Base-by-base conservation (phyloP, 2,329 filamentous ascomycete species). In the Talaromyces pinophilus region DNA sequence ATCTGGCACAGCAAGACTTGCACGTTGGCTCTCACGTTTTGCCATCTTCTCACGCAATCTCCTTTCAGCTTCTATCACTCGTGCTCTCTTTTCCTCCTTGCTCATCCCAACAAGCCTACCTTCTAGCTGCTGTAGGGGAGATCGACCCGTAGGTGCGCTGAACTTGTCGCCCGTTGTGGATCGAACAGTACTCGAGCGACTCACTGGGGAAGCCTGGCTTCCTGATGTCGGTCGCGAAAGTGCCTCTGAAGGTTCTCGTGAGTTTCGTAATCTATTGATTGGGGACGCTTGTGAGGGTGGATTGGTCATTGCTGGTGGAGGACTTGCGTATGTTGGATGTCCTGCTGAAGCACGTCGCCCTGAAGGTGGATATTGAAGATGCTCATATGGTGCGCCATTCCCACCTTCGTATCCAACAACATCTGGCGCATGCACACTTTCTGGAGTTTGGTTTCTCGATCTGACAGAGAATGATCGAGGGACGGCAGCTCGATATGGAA, bases 91-190 rank as follows among this genome's bases (percentile, higher is more conserved):
- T 79, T 97, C 93, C 80, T 97, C 93, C 78, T 97, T 98, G 77
- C 91, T 97, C 78, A 97, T 94, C 79, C 91, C 93, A 78, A 90
- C 91, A 74, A 98, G 85, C 73, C 92, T 95, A 74, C 92, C 87
- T 82, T 99, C 94, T 71, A 99, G 86, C 82, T 90, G 95, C 79
- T 99, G 94, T 62, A 99, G 85, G 62, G 96, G 95, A 69, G 94
- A 98, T 73, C 91, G 88, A 76, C 96, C 90, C 66, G 90, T 85
- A 73, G 94, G 91, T 79, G 91, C 87, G 64, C 84, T 82, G 67
- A 77, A 73, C 69, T 78, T 74, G 46, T 75, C 70, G 5, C 74
- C 73, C 2, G 70, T 67, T 40, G 71, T 69, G 40, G 77, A 77
- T 38, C 69, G 74, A 19, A 71, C 67, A 6, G 74, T 76, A 55